Evolutionary conservation across 306 rosid species (phyloP), one percentile per base, ranked within the genome.

Genomic region (Dryas octopetala): DNA sequence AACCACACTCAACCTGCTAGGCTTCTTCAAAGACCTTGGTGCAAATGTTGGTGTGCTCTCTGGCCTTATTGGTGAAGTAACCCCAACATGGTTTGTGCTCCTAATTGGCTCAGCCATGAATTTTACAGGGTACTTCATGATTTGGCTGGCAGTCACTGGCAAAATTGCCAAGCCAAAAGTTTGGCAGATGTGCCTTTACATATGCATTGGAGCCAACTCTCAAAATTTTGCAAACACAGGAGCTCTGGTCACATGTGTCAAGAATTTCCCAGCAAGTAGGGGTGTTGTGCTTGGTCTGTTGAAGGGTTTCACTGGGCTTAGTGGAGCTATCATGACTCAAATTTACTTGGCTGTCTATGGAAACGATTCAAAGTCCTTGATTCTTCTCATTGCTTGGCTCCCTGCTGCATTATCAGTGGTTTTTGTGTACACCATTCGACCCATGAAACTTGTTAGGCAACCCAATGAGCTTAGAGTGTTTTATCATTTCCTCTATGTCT

Each of bases 131-230:
- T 84, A 81, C 44, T 87, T 88, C 81, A 85, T 87, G 86, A 80
- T 88, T 23, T 85, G 89, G 87, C 47, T 85, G 0, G 84, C 87
- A 23, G 79, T 87, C 15, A 80, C 77, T 0, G 82, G 83, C 10
- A 80, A 44, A 68, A 85, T 87, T 7, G 48, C 84, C 9, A 82
- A 55, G 19, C 90, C 88, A 0, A 13, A 57, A 51, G 85, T 87
- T 23, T 84, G 88, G 90, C 90, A 87, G 0, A 87, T 87, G 90
- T 83, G 88, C 74, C 28, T 80, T 2, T 87, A 87, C 77, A 82
- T 87, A 9, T 82, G 81, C 66, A 6, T 78, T 5, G 88, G 88
- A 2, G 87, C 88, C 6, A 87, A 87, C 75, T 85, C 91, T 12
- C 87, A 82, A 44, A 85, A 83, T 19, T 84, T 81, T n/a, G 88